phyloP scores from a whole-genome alignment of 164 flowering plant genomes.

The Echeveria elegans region DNA sequence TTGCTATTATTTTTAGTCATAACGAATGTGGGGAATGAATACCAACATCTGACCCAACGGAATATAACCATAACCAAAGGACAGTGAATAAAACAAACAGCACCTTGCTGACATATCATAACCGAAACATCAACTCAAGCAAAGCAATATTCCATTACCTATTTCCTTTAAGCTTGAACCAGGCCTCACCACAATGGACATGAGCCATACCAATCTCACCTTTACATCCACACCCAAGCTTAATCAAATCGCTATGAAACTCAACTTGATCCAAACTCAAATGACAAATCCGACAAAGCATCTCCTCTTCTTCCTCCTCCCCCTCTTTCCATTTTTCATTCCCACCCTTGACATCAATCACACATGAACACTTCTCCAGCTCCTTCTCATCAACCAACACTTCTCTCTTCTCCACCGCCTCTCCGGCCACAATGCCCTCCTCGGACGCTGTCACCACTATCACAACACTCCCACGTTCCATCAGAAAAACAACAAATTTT shows the following conservation, averaged over 20 bases:
- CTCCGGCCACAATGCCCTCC: neutral
- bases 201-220: slow-evolving; percentile 75
- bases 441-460: neutral
- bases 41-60: no score
- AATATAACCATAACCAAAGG: neutral
- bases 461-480: no score
- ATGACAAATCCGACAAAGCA: slow-evolving; percentile 78
- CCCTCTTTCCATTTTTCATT: neutral
- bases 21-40: no score
- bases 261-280: slow-evolving; percentile 42
- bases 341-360: neutral
- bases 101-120: neutral
- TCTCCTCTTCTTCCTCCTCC: slow-evolving; percentile 30
- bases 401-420: neutral
- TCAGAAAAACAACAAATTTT: neutral
- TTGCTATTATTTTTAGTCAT: no score
- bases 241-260: slow-evolving; percentile 31
- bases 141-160: slow-evolving; percentile 29
- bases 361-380: neutral
- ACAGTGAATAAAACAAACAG: neutral
- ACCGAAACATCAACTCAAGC: neutral
- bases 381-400: neutral
- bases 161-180: slow-evolving; percentile 85
- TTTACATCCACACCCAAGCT: slow-evolving; percentile 79
- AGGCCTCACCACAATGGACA: slow-evolving; percentile 71